Evolutionary conservation across 1,139 yeast species (phyloP), one percentile per base, ranked within the genome.

Genomic region (Lipomyces yarrowii): DNA sequence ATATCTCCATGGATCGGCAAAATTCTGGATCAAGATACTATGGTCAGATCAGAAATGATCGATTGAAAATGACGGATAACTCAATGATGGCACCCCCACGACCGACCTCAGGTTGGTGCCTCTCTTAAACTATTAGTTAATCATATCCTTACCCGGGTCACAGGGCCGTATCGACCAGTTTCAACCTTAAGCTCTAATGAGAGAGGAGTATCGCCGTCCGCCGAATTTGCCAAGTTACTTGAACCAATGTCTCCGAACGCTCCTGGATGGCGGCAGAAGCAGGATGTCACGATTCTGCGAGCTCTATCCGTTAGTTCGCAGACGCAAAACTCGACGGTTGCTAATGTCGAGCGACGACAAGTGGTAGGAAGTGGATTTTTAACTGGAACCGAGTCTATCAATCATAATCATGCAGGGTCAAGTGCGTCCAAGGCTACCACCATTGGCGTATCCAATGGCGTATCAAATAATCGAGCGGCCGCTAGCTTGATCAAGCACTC

Each of bases 181-280:
- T 57, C 57, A 13, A 60, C 35, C n/a, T 48, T 60, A 10, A 26
- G 53, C 11, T 60, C 66, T 13, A 30, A 33, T 4, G 30, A 18
- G 30, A 56, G 56, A 7, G 63, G 61, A 18, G 33, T 21, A n/a
- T 7, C 39, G 2, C 39, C 57, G 7, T 53, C 59, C 5, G 18
- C 33, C n/a, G 10, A 26, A n/a, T 52, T 63, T 15, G 48, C 30
- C 53, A 21, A 46, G 6, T 59, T 71, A 11, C 56, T 71, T 57
- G 74, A 74, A 58, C 75, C 74, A 1, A 55, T 71, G 70, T 66
- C 74, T 11, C 76, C 76, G 1, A 68, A 62, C 35, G 71, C 75
- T 8, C 48, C 64, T 2, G 70, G 70, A 62, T 74, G 76, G 76
- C 55, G 55, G 4, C 15, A 15, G 8, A 52, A 52, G 33, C 55